phyloP scores from a whole-genome alignment of 345 rosid species.

The Draba incana region DNA sequence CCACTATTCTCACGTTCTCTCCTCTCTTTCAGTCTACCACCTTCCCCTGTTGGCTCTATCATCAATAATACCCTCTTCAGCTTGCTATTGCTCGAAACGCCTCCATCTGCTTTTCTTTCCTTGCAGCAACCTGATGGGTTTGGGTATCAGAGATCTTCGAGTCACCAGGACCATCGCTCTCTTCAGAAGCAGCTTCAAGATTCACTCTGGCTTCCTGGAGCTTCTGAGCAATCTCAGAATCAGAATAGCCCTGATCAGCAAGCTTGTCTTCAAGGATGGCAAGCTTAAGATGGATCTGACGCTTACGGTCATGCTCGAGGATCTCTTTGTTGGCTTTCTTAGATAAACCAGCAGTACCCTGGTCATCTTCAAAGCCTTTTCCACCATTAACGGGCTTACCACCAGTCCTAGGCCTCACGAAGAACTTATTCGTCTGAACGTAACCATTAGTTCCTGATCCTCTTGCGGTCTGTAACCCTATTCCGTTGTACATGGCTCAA shows the following conservation, averaged over 20 bases:
- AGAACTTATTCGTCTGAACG: conserved; percentile 85
- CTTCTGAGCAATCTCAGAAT: conserved; percentile 79
- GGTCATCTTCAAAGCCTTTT: conserved; percentile 71
- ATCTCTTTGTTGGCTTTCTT: conserved; percentile 84
- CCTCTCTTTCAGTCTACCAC: not conserved
- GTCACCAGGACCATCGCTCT: conserved; percentile 44
- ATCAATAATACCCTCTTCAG: conserved; percentile 47
- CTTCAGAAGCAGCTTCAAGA: conserved; percentile 59
- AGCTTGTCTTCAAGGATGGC: conserved; percentile 81
- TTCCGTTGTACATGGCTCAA: conserved; percentile 81
- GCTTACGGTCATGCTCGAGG: conserved; percentile 89
- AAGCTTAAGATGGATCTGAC: conserved; percentile 91
- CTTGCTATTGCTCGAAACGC: conserved; percentile 55
- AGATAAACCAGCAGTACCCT: conserved; percentile 84
- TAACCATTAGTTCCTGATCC: conserved; percentile 99
- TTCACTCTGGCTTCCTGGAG: conserved; percentile 71
- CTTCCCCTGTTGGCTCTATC: conserved; percentile 41
- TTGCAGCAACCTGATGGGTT: conserved; percentile 89
- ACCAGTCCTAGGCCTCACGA: conserved; percentile 66
- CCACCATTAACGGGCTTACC: conserved; percentile 61
- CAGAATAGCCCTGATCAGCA: conserved; percentile 76
- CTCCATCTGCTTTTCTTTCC: conserved; percentile 97
- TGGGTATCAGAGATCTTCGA: conserved; percentile 77
- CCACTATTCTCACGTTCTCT: too few relatives aligned
- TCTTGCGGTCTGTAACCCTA: conserved; percentile 87